Evolutionary conservation across 2,329 filamentous ascomycete species (phyloP), one percentile per base, ranked within the genome.

Genomic region (Apiospora kogelbergensis): DNA sequence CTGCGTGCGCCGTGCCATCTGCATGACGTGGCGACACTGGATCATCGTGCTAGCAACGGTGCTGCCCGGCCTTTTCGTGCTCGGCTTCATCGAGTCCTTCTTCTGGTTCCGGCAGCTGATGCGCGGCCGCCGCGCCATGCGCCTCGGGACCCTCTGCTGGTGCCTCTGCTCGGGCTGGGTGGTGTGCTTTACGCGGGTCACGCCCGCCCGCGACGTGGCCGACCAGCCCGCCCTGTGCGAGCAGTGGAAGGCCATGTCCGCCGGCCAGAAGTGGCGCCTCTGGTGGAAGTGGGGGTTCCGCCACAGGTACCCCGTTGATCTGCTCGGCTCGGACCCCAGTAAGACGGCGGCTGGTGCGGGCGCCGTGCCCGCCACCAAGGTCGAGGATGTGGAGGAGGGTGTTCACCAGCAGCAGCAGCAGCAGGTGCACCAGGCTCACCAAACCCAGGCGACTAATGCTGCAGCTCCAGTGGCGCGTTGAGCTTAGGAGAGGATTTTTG

Each of bases 221-320:
- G 64, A 66, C 26, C 22, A 22, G 42, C 42, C 64, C 6, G 64
- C 64, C 1, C 44, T 66, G 24, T 42, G 11, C 15, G 64, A 26
- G 41, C 64, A 48, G 42, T 66, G 64, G 64, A 33, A 26, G 7
- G 64, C 64, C 20, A 10, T 48, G 42, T 33, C 24, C 10, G 37
- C 64, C 15, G 26, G 26, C 11, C 17, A 33, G 15, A 66, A 40
- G 64, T 45, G 41, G 64, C 41, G 30, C 13, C 64, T 66, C 17
- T 66, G 64, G 64, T 66, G 42, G 64, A 44, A 22, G 41, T 66
- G 64, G 64, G 64, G 64, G 15, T 66, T 66, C 64, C 41, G 64
- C 15, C 44, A 66, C 64, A 66, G 33, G 64, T 66, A 66, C 17
- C 64, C 64, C 3, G 64, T 66, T 26, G 64, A 48, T 7, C 44